These are phyloP conservation scores for Ottelia alismoides DNA, from an alignment of 106 monocot genomes.

Conservation along the genomic window DNA sequence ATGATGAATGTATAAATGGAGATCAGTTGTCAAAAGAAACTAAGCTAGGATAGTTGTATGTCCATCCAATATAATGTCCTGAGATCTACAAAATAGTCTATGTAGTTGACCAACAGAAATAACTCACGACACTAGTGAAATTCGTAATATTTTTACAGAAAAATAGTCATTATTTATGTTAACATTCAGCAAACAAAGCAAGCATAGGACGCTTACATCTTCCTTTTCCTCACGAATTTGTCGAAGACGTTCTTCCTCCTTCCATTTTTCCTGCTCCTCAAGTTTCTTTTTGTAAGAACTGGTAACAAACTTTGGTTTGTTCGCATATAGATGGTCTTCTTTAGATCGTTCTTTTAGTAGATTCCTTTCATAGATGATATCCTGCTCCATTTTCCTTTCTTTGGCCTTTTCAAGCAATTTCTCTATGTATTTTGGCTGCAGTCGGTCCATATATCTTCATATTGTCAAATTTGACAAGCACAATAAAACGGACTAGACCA, in stretches of 20 bases:
- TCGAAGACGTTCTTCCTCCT: conserved; percentile 70
- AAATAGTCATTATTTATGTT: no score
- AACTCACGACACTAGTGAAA: no score
- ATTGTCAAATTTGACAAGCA: no score
- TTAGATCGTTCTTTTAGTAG: conserved; percentile 80
- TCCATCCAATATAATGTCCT: no score
- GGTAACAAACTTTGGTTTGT: conserved; percentile 96
- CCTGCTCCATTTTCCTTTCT: conserved; percentile 65
- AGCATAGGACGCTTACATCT: conserved; percentile 59
- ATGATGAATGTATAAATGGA: no score
- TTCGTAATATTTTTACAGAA: no score
- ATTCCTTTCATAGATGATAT: conserved; percentile 81
- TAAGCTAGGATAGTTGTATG: no score
- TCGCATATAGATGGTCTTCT: conserved; percentile 74
- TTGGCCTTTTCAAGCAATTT: conserved; percentile 58
- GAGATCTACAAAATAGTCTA: no score
- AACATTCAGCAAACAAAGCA: no score
- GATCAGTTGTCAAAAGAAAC: no score
- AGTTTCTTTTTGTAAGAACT: conserved; percentile 82
- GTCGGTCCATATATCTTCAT: neutral
- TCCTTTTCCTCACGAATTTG: conserved; percentile 74
- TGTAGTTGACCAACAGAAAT: no score
- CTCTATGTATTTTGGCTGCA: conserved; percentile 84
- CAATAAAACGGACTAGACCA: no score
- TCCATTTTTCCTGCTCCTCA: conserved; percentile 66